Evolutionary conservation across 2,329 filamentous ascomycete species (phyloP).

Genomic region (Lachnum nothofagi): DNA sequence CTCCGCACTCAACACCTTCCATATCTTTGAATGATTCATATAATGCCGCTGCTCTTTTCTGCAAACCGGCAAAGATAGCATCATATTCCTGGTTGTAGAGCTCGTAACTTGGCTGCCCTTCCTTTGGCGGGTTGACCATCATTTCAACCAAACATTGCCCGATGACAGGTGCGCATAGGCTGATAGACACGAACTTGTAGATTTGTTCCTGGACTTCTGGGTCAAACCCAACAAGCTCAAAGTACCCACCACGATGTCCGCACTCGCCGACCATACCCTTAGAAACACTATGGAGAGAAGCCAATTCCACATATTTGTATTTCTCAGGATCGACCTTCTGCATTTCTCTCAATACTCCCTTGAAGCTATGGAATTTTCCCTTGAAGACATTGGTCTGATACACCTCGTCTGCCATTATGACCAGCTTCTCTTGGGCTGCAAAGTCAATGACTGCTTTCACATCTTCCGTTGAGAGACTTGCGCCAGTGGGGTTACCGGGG

Average conservation of each 20-base stretch:
- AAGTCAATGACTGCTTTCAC: slow-evolving; percentile 82
- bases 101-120: slow-evolving; percentile 76
- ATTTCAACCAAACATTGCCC: slow-evolving; percentile 95
- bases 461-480: slow-evolving; percentile 72
- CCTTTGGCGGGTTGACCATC: slow-evolving; percentile 91
- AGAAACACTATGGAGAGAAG: slow-evolving; percentile 85
- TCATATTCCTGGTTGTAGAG: slow-evolving; percentile 84
- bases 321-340: slow-evolving; percentile 69
- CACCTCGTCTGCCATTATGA: slow-evolving; percentile 92
- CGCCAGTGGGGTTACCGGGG: slow-evolving; percentile 94
- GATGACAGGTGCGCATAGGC: slow-evolving; percentile 89
- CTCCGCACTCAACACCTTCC: slow-evolving; percentile 89
- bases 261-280: slow-evolving; percentile 99
- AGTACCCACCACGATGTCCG: slow-evolving; percentile 95
- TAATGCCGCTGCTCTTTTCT: slow-evolving; percentile 73
- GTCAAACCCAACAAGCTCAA: slow-evolving; percentile 90
- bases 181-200: slow-evolving; percentile 98
- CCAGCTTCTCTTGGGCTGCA: slow-evolving; percentile 76
- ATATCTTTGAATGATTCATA: slow-evolving; percentile 88
- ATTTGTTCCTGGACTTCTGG: slow-evolving; percentile 81
- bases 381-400: slow-evolving; percentile 99
- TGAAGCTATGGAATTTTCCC: slow-evolving; percentile 94
- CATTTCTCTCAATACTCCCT: slow-evolving; percentile 74
- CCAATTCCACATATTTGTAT: slow-evolving; percentile 83
- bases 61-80: slow-evolving; percentile 72